Evolutionary conservation across 2,329 filamentous ascomycete genomes (phyloP).

Genomic region (Aspergillus latus): DNA sequence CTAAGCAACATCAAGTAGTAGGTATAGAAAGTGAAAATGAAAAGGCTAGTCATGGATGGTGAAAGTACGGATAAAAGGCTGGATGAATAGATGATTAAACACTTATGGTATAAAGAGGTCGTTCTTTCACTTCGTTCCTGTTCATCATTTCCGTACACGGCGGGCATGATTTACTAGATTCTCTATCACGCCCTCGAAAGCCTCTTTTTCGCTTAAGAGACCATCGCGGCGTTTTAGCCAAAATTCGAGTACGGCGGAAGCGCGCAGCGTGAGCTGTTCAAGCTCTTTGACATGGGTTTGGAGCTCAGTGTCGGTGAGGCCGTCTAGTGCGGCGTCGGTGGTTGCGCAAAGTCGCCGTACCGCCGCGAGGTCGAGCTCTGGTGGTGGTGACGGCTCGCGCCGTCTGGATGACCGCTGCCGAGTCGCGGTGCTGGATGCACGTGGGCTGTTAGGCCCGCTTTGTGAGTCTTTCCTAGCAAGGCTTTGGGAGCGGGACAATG

Average conservation of each 20-base stretch:
- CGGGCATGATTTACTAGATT: conserved; percentile 90
- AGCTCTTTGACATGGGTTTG: conserved; percentile 68
- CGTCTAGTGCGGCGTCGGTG: conserved; percentile 77
- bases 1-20: not conserved
- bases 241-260: conserved; percentile 77
- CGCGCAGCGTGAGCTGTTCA: conserved; percentile 66
- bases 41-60: not conserved
- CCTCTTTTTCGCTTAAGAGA: conserved; percentile 84
- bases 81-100: conserved; percentile 1
- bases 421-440: conserved; percentile 30
- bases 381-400: conserved; percentile 62
- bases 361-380: conserved; percentile 74
- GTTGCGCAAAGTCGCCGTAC: conserved; percentile 77
- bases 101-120: not conserved
- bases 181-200: conserved; percentile 95
- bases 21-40: not conserved
- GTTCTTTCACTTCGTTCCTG: conserved; percentile 3
- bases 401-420: conserved; percentile 37
- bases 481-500: conserved; percentile 45
- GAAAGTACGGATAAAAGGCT: not conserved
- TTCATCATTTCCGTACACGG: conserved; percentile 67
- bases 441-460: conserved; percentile 23
- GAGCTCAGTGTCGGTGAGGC: conserved; percentile 77
- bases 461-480: conserved; percentile 33
- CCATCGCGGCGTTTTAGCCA: conserved; percentile 86